These are phyloP conservation scores for Musa balbisiana DNA, from an alignment of 202 grass and related monocot genomes.

Conservation along the genomic window DNA sequence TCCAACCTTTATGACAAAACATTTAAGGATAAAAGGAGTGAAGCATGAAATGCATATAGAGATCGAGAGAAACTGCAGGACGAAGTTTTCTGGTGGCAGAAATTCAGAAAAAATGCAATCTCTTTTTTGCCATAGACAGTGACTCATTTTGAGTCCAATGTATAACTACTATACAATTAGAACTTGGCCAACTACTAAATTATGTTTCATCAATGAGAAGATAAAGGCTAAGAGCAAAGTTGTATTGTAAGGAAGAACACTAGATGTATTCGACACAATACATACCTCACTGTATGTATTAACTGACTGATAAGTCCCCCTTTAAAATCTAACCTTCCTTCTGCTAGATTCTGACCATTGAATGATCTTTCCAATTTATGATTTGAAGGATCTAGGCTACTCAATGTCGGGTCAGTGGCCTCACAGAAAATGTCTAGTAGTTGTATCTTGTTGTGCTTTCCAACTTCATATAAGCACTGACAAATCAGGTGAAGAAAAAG, in stretches of 20 bases:
- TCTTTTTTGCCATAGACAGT: neutral
- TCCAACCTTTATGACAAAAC: neutral
- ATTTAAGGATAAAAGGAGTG: neutral
- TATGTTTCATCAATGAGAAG: neutral
- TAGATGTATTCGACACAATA: neutral
- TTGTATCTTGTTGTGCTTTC: slow-evolving; percentile 59
- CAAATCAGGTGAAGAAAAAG: slow-evolving; percentile 8
- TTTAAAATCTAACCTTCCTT: slow-evolving; percentile 26
- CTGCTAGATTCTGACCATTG: slow-evolving; percentile 26
- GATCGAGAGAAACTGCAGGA: neutral
- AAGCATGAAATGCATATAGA: neutral
- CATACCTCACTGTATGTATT: slow-evolving; percentile 48
- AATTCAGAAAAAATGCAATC: neutral
- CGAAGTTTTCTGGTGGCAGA: neutral
- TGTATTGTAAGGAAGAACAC: neutral
- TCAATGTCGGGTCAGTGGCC: slow-evolving; percentile 44
- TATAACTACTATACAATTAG: neutral
- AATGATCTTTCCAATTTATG: slow-evolving; percentile 24
- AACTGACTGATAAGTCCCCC: slow-evolving; percentile 38
- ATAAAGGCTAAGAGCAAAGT: neutral
- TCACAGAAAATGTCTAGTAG: slow-evolving; percentile 82
- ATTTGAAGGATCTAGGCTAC: slow-evolving; percentile 27
- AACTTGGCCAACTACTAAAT: neutral
- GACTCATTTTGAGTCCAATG: neutral
- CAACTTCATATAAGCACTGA: slow-evolving; percentile 90